Evolutionary conservation across 208 protist genomes (phyloP), one percentile per base, ranked within the genome.

Genomic region (Trypanosoma theileri): DNA sequence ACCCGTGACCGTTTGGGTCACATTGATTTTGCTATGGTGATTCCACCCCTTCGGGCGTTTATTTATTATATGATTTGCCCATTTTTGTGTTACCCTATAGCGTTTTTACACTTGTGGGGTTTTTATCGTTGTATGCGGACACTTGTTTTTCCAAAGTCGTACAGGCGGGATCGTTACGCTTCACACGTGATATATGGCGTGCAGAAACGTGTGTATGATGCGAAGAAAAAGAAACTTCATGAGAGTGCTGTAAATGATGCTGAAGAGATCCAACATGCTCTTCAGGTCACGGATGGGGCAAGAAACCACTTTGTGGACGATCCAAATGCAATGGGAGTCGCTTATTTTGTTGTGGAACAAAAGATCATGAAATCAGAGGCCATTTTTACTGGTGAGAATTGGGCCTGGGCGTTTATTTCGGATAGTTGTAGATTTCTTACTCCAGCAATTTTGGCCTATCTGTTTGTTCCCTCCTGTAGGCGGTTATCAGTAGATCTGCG

Each of bases 241-340:
- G 88, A 94, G 66, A 79, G 63, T n/a, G 75, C 82, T 56, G 77
- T 93, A 16, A 80, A 85, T 35, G 81, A 92, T 63, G 71, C 86
- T 7, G 54, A 55, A 11, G 88, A 94, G 69, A 92, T 96, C 42
- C 66, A 86, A 53, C 88, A 86, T 60, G 91, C 91, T 3, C 68
- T 96, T 22, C 54, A 75, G 19, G 86, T 96, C 28, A 71, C 75
- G 1, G 69, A 78, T 6, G 75, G 76, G 2, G 55, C 55, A 50
- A 81, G 88, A 28, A 93, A 91, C 58, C 84, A 92, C 45, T 96
- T 96, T 66, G 81, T 96, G 28, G 88, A 96, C 61, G 91, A 96
- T 75, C 91, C 91, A 2, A 61, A 42, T 1, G 75, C 55, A 21
- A 68, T 40, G 17, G 79, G 73, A 61, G 85, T 82, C 13, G 86